phyloP scores from a whole-genome alignment of 2,329 filamentous ascomycete genomes.

The Aspergillus sp. region DNA sequence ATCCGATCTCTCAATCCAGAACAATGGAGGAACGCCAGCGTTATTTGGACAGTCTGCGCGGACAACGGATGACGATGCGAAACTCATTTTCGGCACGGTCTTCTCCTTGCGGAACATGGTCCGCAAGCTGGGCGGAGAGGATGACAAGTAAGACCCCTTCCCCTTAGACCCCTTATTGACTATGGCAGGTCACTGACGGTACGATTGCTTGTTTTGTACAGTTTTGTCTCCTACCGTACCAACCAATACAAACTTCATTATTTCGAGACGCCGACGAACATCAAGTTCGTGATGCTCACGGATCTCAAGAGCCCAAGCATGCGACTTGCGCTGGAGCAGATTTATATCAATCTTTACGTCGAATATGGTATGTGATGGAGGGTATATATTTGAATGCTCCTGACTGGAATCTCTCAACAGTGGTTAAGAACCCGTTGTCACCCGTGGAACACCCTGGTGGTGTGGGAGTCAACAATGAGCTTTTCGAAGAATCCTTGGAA shows the following conservation, averaged over 20 bases:
- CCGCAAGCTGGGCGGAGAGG: conserved; percentile 84
- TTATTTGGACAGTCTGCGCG: conserved; percentile 36
- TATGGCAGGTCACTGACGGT: conserved; percentile 5
- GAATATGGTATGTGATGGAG: conserved; percentile 63
- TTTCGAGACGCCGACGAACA: conserved; percentile 93
- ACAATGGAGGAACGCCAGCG: conserved; percentile 32
- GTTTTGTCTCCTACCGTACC: conserved; percentile 89
- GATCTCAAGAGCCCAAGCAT: conserved; percentile 85
- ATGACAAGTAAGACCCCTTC: conserved; percentile 56
- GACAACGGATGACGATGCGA: conserved; percentile 73
- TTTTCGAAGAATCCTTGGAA: conserved; percentile 55
- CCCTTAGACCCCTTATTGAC: not conserved
- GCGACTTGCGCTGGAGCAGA: conserved; percentile 91
- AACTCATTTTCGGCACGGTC: conserved; percentile 93
- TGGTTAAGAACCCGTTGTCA: conserved; percentile 59
- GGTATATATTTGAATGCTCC: not conserved
- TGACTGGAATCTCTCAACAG: conserved; percentile 24
- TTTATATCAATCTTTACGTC: conserved; percentile 96
- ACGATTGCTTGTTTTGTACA: conserved; percentile 27
- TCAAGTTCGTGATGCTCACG: conserved; percentile 95
- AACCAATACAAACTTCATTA: conserved; percentile 97
- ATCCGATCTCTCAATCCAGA: conserved; percentile 42
- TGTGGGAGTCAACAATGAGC: conserved; percentile 57
- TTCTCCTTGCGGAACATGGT: conserved; percentile 97
- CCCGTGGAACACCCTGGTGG: conserved; percentile 56